These are phyloP conservation scores for Symbiotaphrina buchneri DNA, from an alignment of 495 filamentous ascomycete species.

Conservation along the genomic window DNA sequence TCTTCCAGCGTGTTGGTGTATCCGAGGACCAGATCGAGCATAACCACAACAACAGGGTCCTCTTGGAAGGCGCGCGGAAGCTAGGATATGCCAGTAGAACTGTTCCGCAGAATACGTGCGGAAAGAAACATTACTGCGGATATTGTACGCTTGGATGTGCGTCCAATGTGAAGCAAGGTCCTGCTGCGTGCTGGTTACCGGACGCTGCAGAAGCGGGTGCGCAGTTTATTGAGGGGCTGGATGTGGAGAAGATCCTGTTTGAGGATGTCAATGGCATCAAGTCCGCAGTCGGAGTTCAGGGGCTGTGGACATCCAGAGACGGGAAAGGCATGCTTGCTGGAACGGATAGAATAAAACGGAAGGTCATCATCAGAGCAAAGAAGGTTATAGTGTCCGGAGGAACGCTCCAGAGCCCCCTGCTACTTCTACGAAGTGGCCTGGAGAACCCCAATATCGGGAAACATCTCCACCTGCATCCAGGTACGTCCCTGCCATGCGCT, in stretches of 20 bases:
- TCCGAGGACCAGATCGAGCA: conserved; percentile 40
- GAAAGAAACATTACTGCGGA: conserved; percentile 48
- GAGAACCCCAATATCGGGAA: conserved; percentile 68
- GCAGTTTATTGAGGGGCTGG: conserved; percentile 57
- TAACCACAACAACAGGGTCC: conserved; percentile 39
- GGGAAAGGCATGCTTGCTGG: conserved; percentile 29
- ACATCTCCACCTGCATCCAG: conserved; percentile 67
- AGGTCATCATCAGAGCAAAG: conserved; percentile 55
- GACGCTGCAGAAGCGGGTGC: conserved; percentile 58
- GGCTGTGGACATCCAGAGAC: conserved; percentile 52
- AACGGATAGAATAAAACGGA: conserved; percentile 20
- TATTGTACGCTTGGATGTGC: conserved; percentile 63
- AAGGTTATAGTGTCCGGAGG: conserved; percentile 61
- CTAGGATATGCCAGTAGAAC: conserved; percentile 48
- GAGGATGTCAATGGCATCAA: conserved; percentile 27
- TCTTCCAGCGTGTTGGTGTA: conserved; percentile 61
- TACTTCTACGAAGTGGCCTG: conserved; percentile 50
- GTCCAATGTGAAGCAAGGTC: conserved; percentile 49
- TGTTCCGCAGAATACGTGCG: conserved; percentile 63
- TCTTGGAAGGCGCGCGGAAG: conserved; percentile 55
- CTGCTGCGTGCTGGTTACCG: conserved; percentile 51
- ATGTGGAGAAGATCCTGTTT: conserved; percentile 44
- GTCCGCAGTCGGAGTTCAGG: conserved; percentile 41
- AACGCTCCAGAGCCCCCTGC: conserved; percentile 47
- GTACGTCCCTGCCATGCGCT: too few species aligned